Evolutionary conservation across 305 asterid species (phyloP).

Genomic region (Solanum hybrid): DNA sequence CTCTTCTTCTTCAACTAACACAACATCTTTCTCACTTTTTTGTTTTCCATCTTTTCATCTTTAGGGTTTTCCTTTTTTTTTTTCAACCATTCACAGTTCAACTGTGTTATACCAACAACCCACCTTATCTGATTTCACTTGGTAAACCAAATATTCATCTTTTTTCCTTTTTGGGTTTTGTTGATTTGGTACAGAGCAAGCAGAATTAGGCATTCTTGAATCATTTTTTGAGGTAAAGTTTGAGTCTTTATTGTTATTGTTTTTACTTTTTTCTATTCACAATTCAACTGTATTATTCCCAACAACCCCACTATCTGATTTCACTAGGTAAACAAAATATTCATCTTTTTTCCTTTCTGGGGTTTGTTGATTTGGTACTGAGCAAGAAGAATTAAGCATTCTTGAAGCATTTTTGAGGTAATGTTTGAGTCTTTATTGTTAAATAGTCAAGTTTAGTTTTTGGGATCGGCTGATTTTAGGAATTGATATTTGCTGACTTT

Average conservation of each 20-base stretch:
- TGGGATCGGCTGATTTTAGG: conserved; percentile 20
- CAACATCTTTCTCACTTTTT: not conserved
- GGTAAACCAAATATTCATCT: not conserved
- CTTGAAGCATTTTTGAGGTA: not conserved
- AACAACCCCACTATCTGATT: conserved; percentile 9
- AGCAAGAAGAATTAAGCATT: not conserved
- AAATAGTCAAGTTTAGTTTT: conserved; percentile 3
- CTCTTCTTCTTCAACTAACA: conserved; percentile 18
- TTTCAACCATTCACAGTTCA: not conserved
- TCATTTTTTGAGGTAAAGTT: not conserved
- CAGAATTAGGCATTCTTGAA: not conserved
- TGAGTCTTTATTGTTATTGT: not conserved
- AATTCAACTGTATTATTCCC: not conserved
- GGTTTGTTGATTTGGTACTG: conserved; percentile 12
- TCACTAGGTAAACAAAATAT: not conserved
- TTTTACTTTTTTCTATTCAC: not conserved
- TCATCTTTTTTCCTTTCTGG: not conserved
- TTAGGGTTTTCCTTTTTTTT: not conserved
- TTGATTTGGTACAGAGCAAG: not conserved
- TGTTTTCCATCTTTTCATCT: not conserved
- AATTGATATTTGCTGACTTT: conserved; percentile 11
- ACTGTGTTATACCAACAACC: not conserved
- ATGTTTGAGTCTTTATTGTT: not conserved
- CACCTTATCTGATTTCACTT: conserved; percentile 5
- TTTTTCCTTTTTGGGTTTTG: not conserved